Evolutionary conservation across 805 yeast genomes (phyloP).

Genomic region (Lipomyces mesembrius): DNA sequence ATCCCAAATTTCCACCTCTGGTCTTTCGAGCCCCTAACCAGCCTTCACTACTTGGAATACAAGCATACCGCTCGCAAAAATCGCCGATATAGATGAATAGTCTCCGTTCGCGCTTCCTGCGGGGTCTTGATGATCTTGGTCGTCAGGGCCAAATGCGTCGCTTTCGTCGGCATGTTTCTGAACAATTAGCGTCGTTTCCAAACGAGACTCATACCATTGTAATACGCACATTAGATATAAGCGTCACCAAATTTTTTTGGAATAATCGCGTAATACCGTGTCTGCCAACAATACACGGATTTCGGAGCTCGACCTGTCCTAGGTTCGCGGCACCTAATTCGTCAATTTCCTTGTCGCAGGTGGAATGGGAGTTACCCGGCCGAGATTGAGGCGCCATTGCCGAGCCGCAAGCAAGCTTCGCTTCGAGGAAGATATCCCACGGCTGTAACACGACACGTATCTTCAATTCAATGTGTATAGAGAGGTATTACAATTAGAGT

Average conservation of each 20-base stretch:
- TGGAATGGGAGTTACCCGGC: not conserved
- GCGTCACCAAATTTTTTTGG: not conserved
- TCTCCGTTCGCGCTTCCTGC: conserved; percentile 65
- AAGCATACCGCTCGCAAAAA: conserved; percentile 58
- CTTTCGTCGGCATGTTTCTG: conserved; percentile 59
- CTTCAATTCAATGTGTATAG: too few species aligned
- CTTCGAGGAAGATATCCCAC: not conserved
- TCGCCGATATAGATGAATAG: conserved; percentile 72
- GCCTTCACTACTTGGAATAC: not conserved
- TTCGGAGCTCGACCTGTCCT: conserved; percentile 9
- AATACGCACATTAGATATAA: not conserved
- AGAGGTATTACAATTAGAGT: not conserved
- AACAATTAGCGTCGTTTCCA: conserved; percentile 1
- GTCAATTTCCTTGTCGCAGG: not conserved
- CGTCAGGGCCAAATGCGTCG: conserved; percentile 85
- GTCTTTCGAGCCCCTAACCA: not conserved
- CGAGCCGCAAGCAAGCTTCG: not conserved
- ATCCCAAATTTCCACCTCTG: not conserved
- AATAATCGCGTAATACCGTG: not conserved
- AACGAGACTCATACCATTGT: not conserved
- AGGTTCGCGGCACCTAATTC: not conserved
- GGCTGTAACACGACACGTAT: too few species aligned
- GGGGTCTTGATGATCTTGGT: conserved; percentile 67
- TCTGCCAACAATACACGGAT: conserved; percentile 10
- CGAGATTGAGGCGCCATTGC: not conserved